Evolutionary conservation across 2,329 filamentous ascomycete species (phyloP).

Genomic region (Aciculosporium take): DNA sequence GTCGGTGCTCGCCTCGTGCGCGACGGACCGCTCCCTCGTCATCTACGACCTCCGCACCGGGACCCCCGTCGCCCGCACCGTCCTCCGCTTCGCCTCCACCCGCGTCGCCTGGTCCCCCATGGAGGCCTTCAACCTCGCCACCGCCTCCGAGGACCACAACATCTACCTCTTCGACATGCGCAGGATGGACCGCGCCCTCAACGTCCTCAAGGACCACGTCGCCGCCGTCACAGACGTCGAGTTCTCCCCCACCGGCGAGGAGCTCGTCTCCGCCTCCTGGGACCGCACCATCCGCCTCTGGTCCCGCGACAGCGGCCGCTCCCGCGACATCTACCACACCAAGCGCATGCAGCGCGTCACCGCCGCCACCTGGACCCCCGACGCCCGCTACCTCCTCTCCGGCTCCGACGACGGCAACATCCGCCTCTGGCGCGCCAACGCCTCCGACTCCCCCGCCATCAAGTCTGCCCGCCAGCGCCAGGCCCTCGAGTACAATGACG

Average conservation of each 20-base stretch:
- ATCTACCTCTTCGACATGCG: conserved; percentile 82
- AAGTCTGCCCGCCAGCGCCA: conserved; percentile 75
- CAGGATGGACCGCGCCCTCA: conserved; percentile 73
- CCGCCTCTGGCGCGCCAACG: conserved; percentile 76
- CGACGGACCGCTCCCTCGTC: conserved; percentile 72
- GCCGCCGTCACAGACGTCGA: conserved; percentile 91
- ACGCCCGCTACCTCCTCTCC: conserved; percentile 77
- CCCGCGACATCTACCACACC: conserved; percentile 89
- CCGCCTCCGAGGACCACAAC: conserved; percentile 91
- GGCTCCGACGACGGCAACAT: conserved; percentile 88
- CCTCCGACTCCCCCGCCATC: conserved; percentile 68
- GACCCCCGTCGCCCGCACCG: conserved; percentile 65
- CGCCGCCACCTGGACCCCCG: conserved; percentile 70
- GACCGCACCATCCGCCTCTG: conserved; percentile 76
- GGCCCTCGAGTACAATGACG: conserved; percentile 82
- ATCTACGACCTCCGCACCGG: conserved; percentile 86
- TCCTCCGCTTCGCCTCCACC: conserved; percentile 73
- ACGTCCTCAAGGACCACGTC: conserved; percentile 82
- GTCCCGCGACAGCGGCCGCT: conserved; percentile 67
- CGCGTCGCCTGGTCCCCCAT: conserved; percentile 87
- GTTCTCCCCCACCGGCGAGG: conserved; percentile 86
- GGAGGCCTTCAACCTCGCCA: conserved; percentile 90
- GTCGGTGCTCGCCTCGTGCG: conserved; percentile 72
- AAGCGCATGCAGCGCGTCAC: conserved; percentile 96
- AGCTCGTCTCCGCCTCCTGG: conserved; percentile 80